Evolutionary conservation across 2,329 filamentous ascomycete genomes (phyloP).

Genomic region (Cercospora sp.): DNA sequence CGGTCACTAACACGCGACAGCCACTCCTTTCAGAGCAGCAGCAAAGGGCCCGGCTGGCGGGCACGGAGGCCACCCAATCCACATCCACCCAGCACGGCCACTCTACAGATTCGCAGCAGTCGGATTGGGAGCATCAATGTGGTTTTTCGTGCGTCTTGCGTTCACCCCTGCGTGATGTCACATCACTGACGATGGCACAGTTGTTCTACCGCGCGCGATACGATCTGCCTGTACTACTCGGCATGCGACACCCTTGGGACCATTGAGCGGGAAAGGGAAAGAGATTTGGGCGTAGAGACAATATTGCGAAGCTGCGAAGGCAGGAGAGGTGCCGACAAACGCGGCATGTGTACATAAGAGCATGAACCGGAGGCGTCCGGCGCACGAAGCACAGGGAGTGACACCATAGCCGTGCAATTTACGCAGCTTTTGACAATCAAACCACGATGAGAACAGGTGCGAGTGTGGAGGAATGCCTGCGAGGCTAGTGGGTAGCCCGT

Average conservation of each 20-base stretch:
- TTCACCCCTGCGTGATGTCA: neutral
- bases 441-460: neutral
- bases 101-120: constrained; percentile 86
- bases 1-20: constrained; percentile 8
- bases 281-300: neutral
- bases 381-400: constrained; percentile 7
- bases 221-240: constrained; percentile 86
- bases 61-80: constrained; percentile 53
- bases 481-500: neutral
- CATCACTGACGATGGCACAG: constrained; percentile 48
- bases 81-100: constrained; percentile 62
- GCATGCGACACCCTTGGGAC: constrained; percentile 96
- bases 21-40: constrained; percentile 29
- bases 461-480: neutral
- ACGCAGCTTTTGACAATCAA: neutral
- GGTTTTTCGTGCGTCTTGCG: constrained; percentile 75
- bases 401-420: constrained; percentile 13
- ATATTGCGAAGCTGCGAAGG: too few relatives aligned
- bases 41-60: constrained; percentile 36
- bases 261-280: constrained; percentile 57
- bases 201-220: constrained; percentile 96
- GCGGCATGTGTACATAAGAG: constrained; percentile 4
- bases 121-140: constrained; percentile 91
- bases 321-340: neutral
- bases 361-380: constrained; percentile 9